These are phyloP conservation scores for Pythium utonaiense DNA, from an alignment of 352 stramenopile genomes.

Conservation along the genomic window DNA sequence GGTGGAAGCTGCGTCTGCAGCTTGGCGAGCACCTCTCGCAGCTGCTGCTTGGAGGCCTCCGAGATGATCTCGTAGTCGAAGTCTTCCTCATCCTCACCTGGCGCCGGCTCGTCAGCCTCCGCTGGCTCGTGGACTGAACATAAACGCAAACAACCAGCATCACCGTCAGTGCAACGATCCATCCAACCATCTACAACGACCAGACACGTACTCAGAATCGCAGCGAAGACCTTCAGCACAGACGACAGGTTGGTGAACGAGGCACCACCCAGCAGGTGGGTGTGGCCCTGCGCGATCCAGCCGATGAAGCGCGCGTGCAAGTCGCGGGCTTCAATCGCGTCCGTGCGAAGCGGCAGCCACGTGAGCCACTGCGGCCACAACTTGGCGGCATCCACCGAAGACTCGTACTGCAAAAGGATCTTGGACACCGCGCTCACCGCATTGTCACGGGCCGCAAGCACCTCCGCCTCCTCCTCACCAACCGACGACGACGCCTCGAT, in stretches of 20 bases:
- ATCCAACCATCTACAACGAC: constrained; percentile 1
- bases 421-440: constrained; percentile 80
- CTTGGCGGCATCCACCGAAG: constrained; percentile 51
- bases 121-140: constrained; percentile 56
- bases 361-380: constrained; percentile 75
- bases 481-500: constrained; percentile 47
- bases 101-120: constrained; percentile 47
- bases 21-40: constrained; percentile 56
- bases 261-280: constrained; percentile 51
- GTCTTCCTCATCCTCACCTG: constrained; percentile 38
- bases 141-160: constrained; percentile 11
- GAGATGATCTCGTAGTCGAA: constrained; percentile 72
- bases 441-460: constrained; percentile 73
- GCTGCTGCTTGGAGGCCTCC: constrained; percentile 49
- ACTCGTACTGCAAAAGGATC: constrained; percentile 60
- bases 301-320: constrained; percentile 71
- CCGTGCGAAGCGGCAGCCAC: constrained; percentile 76
- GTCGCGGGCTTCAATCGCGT: constrained; percentile 74
- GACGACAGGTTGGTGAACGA: constrained; percentile 60
- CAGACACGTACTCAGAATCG: constrained; percentile 58
- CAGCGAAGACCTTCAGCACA: constrained; percentile 76
- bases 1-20: constrained; percentile 66
- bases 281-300: constrained; percentile 54
- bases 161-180: not conserved
- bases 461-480: constrained; percentile 63